Base-by-base conservation (phyloP, 768 basidiomycete species). In the Kwoniella bestiolae region DNA sequence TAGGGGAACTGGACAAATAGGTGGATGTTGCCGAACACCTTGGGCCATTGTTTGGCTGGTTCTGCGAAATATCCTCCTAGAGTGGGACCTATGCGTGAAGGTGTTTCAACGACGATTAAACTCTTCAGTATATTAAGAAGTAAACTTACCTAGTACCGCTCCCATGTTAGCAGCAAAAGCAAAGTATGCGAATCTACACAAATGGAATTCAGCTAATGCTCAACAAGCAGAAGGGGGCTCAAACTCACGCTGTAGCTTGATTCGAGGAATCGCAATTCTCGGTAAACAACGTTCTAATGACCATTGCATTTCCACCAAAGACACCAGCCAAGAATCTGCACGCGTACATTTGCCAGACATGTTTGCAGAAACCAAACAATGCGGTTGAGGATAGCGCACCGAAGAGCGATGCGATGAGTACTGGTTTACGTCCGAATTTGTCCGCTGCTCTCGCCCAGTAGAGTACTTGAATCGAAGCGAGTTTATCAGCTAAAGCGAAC, bases 151-250 rank as follows among this genome's bases (percentile, higher is more conserved):
- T 31, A 69, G 50, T 6, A 69, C 59, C 26, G 35, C 60, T 18
- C 68, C 68, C 50, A 69, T 65, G 47, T 66, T 69, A 34, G 68
- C 63, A 21, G 63, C 68, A 44, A 69, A 69, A 5, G 68, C 68
- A 57, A 69, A 69, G 50, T 65, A 69, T 9, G 68, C 58, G 49
- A 69, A 69, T 3, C 67, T 68, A 50, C 23, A 51, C 14, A 21
- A 59, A 46, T 47, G 21, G 21, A 52, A 3, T 29, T 23, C 26
- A 18, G 41, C 18, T 11, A 29, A 23, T 25, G 26, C 18, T 21
- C n/a, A n/a, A 3, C 14, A 21, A 47, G 21, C 26, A 4, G 14
- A 47, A 12, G 25, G 23, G 28, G 31, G 3, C 47, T 41, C n/a
- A n/a, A n/a, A 66, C 65, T 47, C 59, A 66, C 67, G 67, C 67